Conservation (phyloP, 139 green algal genomes). For the Auxenochlorella protothecoides region DNA sequence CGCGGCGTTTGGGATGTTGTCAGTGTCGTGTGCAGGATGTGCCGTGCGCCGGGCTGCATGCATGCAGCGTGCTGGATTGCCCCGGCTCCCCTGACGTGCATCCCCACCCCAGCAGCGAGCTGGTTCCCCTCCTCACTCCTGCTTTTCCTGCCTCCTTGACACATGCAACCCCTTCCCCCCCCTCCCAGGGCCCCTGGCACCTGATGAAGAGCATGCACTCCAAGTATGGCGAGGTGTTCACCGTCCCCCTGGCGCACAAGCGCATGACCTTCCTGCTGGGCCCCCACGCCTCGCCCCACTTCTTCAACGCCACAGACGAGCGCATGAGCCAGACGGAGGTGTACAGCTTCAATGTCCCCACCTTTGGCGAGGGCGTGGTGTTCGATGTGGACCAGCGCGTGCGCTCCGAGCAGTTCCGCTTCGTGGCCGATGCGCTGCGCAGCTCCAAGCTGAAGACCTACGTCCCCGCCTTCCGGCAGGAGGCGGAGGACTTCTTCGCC, state of each 20-base stretch:
- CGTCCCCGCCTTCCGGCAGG: slow-evolving; percentile 77
- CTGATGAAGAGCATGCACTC: slow-evolving; percentile 74
- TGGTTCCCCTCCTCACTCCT: background rate
- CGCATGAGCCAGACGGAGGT: slow-evolving; percentile 89
- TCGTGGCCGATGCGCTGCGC: slow-evolving; percentile 90
- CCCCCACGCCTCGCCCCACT: slow-evolving; percentile 76
- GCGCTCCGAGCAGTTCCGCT: slow-evolving; percentile 91
- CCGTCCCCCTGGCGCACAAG: slow-evolving; percentile 91
- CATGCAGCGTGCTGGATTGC: no score
- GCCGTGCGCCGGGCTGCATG: background rate
- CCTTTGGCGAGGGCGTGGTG: slow-evolving; percentile 94
- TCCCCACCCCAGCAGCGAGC: background rate
- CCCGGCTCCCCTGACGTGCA: no score
- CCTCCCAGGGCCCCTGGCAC: slow-evolving; percentile 59
- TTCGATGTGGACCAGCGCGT: slow-evolving; percentile 92
- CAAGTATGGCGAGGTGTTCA: slow-evolving; percentile 87
- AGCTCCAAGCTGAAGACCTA: slow-evolving; percentile 77
- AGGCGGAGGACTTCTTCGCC: slow-evolving; percentile 82
- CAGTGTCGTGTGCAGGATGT: background rate
- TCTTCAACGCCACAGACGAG: slow-evolving; percentile 93
- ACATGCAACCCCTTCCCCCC: background rate
- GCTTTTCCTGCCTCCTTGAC: background rate
- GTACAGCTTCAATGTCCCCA: slow-evolving; percentile 96
- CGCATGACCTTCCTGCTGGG: slow-evolving; percentile 94
- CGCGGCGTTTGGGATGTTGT: background rate